These are phyloP conservation scores for Suhomyces panamericanus DNA, from an alignment of 1,139 yeast species.

Conservation along the genomic window DNA sequence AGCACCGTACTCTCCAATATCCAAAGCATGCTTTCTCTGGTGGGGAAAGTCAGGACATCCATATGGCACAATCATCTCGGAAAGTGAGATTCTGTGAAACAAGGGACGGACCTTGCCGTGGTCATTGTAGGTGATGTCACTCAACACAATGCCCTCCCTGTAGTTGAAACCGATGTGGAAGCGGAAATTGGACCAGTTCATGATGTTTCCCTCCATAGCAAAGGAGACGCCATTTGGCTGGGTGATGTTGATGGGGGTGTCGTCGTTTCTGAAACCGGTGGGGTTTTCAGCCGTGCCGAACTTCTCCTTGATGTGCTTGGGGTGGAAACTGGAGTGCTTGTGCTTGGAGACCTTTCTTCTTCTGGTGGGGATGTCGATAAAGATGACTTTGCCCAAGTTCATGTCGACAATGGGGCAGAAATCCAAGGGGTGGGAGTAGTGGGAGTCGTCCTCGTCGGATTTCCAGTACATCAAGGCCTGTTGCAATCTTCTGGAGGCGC, in stretches of 20 bases:
- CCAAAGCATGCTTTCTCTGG: slow-evolving; percentile 83
- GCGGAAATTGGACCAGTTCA: slow-evolving; percentile 75
- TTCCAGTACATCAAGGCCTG: slow-evolving; percentile 81
- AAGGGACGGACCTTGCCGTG: slow-evolving; percentile 70
- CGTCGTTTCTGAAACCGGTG: slow-evolving; percentile 56
- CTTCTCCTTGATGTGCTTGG: slow-evolving; percentile 59
- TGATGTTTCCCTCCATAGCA: slow-evolving; percentile 63
- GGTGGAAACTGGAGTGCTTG: slow-evolving; percentile 70
- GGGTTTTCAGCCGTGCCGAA: slow-evolving; percentile 53
- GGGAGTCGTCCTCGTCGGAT: slow-evolving; percentile 76
- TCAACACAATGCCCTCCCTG: slow-evolving; percentile 80
- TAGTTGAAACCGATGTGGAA: slow-evolving; percentile 82
- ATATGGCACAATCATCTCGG: slow-evolving; percentile 85
- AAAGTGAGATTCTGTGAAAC: slow-evolving; percentile 74
- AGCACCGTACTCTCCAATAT: slow-evolving; percentile 85
- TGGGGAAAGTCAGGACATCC: slow-evolving; percentile 80
- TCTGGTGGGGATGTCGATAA: slow-evolving; percentile 70
- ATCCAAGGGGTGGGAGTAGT: slow-evolving; percentile 80
- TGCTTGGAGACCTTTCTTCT: slow-evolving; percentile 71
- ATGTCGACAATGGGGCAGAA: slow-evolving; percentile 82
- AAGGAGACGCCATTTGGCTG: slow-evolving; percentile 86
- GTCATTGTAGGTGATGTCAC: slow-evolving; percentile 71
- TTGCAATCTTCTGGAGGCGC: slow-evolving; percentile 70
- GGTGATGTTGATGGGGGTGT: slow-evolving; percentile 62
- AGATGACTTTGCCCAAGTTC: slow-evolving; percentile 65